Evolutionary conservation across 345 rosid species (phyloP), one percentile per base, ranked within the genome.

Genomic region (Dipteronia dyeriana): DNA sequence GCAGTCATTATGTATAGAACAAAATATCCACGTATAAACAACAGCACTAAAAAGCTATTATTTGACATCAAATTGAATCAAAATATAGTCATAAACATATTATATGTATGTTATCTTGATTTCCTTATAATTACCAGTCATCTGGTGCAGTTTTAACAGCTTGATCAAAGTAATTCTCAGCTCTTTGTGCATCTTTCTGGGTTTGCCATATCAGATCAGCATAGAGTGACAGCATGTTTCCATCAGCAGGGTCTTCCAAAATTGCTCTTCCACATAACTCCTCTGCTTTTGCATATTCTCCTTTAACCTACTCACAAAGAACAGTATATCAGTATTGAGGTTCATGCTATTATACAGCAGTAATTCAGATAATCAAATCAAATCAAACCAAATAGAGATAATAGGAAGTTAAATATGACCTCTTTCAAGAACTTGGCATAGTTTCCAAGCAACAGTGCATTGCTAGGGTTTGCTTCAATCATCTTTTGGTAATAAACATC

Each of bases 351-450:
- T 29, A 29, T 29, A 26, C 29, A n/a, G n/a, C n/a, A n/a, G n/a
- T n/a, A n/a, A n/a, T n/a, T n/a, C n/a, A n/a, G n/a, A n/a, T n/a
- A n/a, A n/a, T n/a, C n/a, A n/a, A n/a, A 70, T 31, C 17, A 49
- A 65, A 34, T 53, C 14, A 49, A 34, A 71, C 20, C 7, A 29
- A 66, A 60, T 20, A 34, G 49, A 22, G n/a, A 8, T 14, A 0
- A 34, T 12, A 22, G 22, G 23, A 16, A n/a, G 16, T 11, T 38
- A 19, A 5, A 4, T 11, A 2, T 39, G 74, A 89, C 95, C 89
- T 90, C 93, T 88, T 88, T 90, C 84, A 90, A 83, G 77, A 89
- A 88, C 84, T 69, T 89, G 13, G 94, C 94, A 77, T 90, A 90
- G 80, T 90, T 92, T 64, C 89, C 92, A 17, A 88, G 88, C 61